A percentile compares a stretch with the other conserved stretches of the same genome.
These are phyloP conservation scores for Straminergon stramineum DNA, from an alignment of 225 moss, liverwort and hornwort genomes.

Conservation along the genomic window DNA sequence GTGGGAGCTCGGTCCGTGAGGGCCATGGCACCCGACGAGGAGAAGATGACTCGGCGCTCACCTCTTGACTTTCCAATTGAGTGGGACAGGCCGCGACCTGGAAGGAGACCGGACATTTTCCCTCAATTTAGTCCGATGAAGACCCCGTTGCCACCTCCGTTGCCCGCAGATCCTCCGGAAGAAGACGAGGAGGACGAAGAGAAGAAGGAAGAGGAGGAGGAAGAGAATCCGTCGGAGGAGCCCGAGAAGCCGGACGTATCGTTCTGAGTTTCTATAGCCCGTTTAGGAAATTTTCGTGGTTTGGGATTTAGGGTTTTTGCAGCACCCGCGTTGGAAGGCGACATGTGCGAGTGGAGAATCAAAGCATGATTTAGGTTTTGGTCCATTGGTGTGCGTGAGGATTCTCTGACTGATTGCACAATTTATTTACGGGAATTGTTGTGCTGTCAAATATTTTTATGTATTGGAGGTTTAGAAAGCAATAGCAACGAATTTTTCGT, in stretches of 20 bases:
- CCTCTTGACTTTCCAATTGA: conserved; percentile 93
- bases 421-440: not conserved
- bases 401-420: conserved; percentile 1
- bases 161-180: conserved; percentile 85
- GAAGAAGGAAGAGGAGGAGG: conserved; percentile 74
- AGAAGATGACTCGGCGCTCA: conserved; percentile 97
- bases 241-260: conserved; percentile 66
- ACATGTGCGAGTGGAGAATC: conserved; percentile 1
- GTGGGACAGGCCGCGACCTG: conserved; percentile 84
- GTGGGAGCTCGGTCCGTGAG: conserved; percentile 4
- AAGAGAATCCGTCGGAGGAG: conserved; percentile 67
- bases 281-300: not conserved
- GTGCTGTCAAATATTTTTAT: not conserved
- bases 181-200: conserved; percentile 95
- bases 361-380: not conserved
- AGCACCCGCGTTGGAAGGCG: no score
- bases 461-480: not conserved
- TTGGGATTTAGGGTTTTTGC: not conserved
- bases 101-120: conserved; percentile 88
- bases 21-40: conserved; percentile 88
- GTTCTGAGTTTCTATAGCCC: not conserved
- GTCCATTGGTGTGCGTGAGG: conserved; percentile 1
- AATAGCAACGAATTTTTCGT: not conserved
- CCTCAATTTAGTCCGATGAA: conserved; percentile 99
- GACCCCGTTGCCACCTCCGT: conserved; percentile 79